These are phyloP conservation scores for Cerrena zonata DNA, from an alignment of 1,284 basidiomycete genomes.

Conservation along the genomic window DNA sequence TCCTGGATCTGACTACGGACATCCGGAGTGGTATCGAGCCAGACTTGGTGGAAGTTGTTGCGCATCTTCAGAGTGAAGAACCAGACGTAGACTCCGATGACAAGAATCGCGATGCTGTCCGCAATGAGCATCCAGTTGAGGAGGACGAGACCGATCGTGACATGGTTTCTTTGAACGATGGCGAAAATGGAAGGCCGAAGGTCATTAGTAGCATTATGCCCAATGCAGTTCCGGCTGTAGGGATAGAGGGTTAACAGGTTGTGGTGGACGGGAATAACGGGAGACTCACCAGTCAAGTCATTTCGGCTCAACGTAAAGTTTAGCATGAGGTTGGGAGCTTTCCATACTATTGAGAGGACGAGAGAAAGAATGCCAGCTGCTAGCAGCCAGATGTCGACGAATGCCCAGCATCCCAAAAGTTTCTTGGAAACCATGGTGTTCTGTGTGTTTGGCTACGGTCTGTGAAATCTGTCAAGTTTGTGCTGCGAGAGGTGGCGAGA, in stretches of 20 bases:
- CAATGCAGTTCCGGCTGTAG: slow-evolving; percentile 61
- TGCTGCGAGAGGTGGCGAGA: background rate
- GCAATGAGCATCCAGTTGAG: slow-evolving; percentile 69
- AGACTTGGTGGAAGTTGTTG: slow-evolving; percentile 57
- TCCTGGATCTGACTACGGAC: slow-evolving; percentile 65
- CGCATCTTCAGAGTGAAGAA: slow-evolving; percentile 70
- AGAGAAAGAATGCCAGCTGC: slow-evolving; percentile 61
- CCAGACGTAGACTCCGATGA: slow-evolving; percentile 72
- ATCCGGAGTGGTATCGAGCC: slow-evolving; percentile 40
- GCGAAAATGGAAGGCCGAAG: slow-evolving; percentile 63
- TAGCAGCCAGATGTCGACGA: slow-evolving; percentile 64
- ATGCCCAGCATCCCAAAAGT: slow-evolving; percentile 65
- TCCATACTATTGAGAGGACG: slow-evolving; percentile 66
- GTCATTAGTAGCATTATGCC: slow-evolving; percentile 66
- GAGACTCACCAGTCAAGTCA: slow-evolving; percentile 55
- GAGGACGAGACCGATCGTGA: slow-evolving; percentile 59
- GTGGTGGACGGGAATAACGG: slow-evolving; percentile 3
- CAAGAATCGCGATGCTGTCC: slow-evolving; percentile 52
- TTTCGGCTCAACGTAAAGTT: slow-evolving; percentile 58
- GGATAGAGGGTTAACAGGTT: slow-evolving; percentile 2
- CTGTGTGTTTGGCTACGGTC: slow-evolving; percentile 17
- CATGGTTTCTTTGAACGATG: slow-evolving; percentile 63
- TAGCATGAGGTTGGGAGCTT: slow-evolving; percentile 55
- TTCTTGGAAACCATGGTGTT: slow-evolving; percentile 62
- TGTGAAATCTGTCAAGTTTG: slow-evolving; percentile 9